A percentile compares a stretch with the other conserved stretches of the same genome.
These are phyloP conservation scores for Globisporangium acanthophoron DNA, from an alignment of 352 stramenopile genomes.

Conservation along the genomic window DNA sequence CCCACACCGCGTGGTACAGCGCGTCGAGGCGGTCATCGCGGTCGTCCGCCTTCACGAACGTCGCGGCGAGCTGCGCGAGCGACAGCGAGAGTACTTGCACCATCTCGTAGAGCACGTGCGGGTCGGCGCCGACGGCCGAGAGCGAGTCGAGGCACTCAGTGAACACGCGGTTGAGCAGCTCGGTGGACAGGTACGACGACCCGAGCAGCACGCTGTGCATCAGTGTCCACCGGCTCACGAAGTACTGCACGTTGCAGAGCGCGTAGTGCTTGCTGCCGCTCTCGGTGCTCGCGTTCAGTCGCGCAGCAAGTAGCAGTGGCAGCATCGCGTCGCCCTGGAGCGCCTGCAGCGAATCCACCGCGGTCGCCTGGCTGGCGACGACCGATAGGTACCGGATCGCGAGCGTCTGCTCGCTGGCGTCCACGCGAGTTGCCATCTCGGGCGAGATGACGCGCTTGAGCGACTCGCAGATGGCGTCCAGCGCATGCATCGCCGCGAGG, in stretches of 20 bases:
- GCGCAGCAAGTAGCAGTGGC: slow-evolving; percentile 25
- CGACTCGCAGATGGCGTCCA: slow-evolving; percentile 29
- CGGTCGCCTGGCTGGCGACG: slow-evolving; percentile 19
- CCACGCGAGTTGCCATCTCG: slow-evolving; percentile 1
- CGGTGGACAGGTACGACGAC: slow-evolving; percentile 41
- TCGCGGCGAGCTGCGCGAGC: slow-evolving; percentile 37
- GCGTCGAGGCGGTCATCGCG: slow-evolving; percentile 23
- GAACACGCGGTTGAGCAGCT: slow-evolving; percentile 31
- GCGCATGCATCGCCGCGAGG: slow-evolving; percentile 17
- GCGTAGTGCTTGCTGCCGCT: slow-evolving; percentile 13
- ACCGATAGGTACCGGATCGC: slow-evolving; percentile 29
- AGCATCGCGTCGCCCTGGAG: slow-evolving; percentile 33
- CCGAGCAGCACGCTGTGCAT: slow-evolving; percentile 43
- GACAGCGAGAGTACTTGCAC: slow-evolving; percentile 55
- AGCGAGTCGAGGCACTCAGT: slow-evolving; percentile 45
- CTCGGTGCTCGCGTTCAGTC: slow-evolving; percentile 18
- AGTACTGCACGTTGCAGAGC: slow-evolving; percentile 32
- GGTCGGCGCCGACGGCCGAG: slow-evolving; percentile 47
- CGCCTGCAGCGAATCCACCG: slow-evolving; percentile 25
- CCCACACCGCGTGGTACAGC: slow-evolving; percentile 60
- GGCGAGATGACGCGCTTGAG: slow-evolving; percentile 19
- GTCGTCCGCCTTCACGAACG: slow-evolving; percentile 19
- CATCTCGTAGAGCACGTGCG: slow-evolving; percentile 55
- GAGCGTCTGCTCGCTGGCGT: slow-evolving; percentile 30
- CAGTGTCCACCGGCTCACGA: slow-evolving; percentile 50